Conservation (phyloP, 306 rosid species). For the Dryas drummondii region DNA sequence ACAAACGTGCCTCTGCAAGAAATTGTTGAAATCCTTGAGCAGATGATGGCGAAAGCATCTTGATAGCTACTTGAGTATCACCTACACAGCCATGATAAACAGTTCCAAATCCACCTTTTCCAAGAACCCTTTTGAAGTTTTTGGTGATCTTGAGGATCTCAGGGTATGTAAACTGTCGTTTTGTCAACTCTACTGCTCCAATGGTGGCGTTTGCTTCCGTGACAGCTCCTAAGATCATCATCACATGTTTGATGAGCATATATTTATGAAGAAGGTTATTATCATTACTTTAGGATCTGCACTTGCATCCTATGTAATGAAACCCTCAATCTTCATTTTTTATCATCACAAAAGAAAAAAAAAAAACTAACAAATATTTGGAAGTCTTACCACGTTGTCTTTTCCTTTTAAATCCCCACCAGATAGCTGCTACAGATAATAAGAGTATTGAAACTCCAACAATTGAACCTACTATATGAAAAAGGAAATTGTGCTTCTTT, state of each 20-base stretch:
- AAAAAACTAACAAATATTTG: background rate
- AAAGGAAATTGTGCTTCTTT: slow-evolving; percentile 20
- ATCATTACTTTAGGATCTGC: too few relatives aligned
- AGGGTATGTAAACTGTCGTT: slow-evolving; percentile 39
- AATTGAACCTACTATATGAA: slow-evolving; percentile 39
- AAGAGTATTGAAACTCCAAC: slow-evolving; percentile 34
- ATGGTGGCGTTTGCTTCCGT: background rate
- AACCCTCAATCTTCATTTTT: too few relatives aligned
- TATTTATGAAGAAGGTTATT: too few relatives aligned
- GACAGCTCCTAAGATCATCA: background rate
- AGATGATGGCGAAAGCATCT: slow-evolving; percentile 48
- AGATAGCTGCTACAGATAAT: slow-evolving; percentile 12
- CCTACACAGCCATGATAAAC: slow-evolving; percentile 49
- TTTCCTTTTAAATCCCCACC: slow-evolving; percentile 20
- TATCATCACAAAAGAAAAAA: background rate
- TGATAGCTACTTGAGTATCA: slow-evolving; percentile 53
- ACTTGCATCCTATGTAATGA: too few relatives aligned
- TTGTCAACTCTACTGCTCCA: slow-evolving; percentile 27
- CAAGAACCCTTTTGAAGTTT: slow-evolving; percentile 44
- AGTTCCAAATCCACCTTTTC: slow-evolving; percentile 59
- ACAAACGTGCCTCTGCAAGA: slow-evolving; percentile 52
- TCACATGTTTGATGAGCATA: too few relatives aligned
- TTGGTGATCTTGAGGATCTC: slow-evolving; percentile 39
- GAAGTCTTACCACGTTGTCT: slow-evolving; percentile 8
- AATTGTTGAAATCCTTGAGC: slow-evolving; percentile 47